Percentiles rank a stretch among this genome's conserved stretches.
Conservation (phyloP, 306 rosid species). For the Sophora flavescens region DNA sequence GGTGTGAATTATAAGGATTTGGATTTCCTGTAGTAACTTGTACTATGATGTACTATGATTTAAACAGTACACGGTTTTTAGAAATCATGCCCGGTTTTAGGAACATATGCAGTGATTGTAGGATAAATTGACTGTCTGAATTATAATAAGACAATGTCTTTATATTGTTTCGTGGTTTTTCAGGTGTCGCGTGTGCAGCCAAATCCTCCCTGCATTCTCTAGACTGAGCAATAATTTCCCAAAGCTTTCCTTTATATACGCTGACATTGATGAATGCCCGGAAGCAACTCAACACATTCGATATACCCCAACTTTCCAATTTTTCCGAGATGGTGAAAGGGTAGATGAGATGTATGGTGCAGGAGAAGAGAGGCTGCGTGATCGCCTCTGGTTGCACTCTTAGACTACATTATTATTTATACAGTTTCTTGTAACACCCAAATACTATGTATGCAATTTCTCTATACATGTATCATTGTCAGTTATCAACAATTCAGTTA, state of each 20-base stretch:
- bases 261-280: constrained; percentile 90
- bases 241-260: constrained; percentile 72
- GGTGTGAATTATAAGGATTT: neutral
- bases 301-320: constrained; percentile 85
- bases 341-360: constrained; percentile 74
- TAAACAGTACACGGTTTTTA: too few relatives aligned
- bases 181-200: constrained; percentile 87
- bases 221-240: constrained; percentile 76
- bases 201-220: constrained; percentile 83
- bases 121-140: too few relatives aligned
- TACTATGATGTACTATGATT: too few relatives aligned
- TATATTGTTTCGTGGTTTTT: constrained; percentile 31
- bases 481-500: constrained; percentile 11
- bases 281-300: constrained; percentile 87
- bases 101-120: too few relatives aligned
- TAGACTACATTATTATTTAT: neutral
- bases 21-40: too few relatives aligned
- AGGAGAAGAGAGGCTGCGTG: constrained; percentile 56
- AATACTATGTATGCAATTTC: constrained; percentile 34
- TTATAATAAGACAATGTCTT: neutral
- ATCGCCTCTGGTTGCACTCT: constrained; percentile 61
- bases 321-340: constrained; percentile 76
- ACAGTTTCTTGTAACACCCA: constrained; percentile 4
- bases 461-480: constrained; percentile 22
- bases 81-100: too few relatives aligned